Percentiles rank a stretch among this genome's conserved stretches.
These are phyloP conservation scores for Blastobotrys arbuscula DNA, from an alignment of 1,139 yeast genomes.

Conservation along the genomic window DNA sequence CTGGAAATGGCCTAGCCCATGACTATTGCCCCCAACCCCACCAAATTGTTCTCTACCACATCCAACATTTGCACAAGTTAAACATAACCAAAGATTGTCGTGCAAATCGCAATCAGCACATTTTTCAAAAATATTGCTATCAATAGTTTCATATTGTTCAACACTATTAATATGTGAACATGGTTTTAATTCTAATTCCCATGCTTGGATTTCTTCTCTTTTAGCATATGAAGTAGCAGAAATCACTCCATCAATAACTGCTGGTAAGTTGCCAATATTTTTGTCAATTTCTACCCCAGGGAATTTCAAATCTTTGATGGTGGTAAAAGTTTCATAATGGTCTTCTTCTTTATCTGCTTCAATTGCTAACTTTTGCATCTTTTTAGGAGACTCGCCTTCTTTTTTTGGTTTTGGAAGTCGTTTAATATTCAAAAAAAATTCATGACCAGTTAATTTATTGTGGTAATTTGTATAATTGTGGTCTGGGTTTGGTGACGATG, in stretches of 20 bases:
- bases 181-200: slow-evolving; percentile 84
- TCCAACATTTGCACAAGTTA: slow-evolving; percentile 81
- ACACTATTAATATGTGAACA: slow-evolving; percentile 68
- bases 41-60: slow-evolving; percentile 96
- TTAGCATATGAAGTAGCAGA: slow-evolving; percentile 60
- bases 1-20: slow-evolving; percentile 70
- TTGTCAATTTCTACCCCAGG: slow-evolving; percentile 15
- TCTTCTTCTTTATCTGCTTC: slow-evolving; percentile 67
- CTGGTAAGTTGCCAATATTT: slow-evolving; percentile 18
- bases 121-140: slow-evolving; percentile 16
- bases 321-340: slow-evolving; percentile 46
- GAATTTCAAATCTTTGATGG: slow-evolving; percentile 41
- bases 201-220: slow-evolving; percentile 72
- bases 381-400: slow-evolving; percentile 36
- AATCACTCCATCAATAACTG: slow-evolving; percentile 46
- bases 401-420: slow-evolving; percentile 41
- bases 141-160: slow-evolving; percentile 34
- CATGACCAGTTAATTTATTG: slow-evolving; percentile 46
- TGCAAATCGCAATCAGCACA: slow-evolving; percentile 60
- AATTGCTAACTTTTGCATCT: slow-evolving; percentile 70
- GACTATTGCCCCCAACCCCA: slow-evolving; percentile 86
- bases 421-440: slow-evolving; percentile 51
- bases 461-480: slow-evolving; percentile 54
- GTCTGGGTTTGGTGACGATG: slow-evolving; percentile 50
- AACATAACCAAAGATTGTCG: slow-evolving; percentile 87